Conservation (phyloP, 495 filamentous ascomycete genomes). For the Hamigera avellanea region DNA sequence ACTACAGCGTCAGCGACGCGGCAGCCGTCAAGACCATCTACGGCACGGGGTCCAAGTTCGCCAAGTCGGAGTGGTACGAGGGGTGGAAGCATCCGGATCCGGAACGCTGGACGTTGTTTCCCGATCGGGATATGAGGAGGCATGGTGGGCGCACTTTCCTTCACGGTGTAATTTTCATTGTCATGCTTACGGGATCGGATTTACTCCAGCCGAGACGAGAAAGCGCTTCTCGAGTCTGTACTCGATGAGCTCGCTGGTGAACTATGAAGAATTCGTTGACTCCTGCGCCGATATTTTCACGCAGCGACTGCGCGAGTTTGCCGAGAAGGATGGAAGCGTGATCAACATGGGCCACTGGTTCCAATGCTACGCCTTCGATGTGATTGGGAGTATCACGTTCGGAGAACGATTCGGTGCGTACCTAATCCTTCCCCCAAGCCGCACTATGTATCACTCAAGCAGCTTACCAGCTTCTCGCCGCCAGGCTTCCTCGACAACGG, state of each 20-base stretch:
- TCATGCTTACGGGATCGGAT: not conserved
- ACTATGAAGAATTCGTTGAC: slow-evolving; percentile 45
- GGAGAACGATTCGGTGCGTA: slow-evolving; percentile 46
- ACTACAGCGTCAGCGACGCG: slow-evolving; percentile 37
- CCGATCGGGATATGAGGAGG: slow-evolving; percentile 28
- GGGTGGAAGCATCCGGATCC: slow-evolving; percentile 27
- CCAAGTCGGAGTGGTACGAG: slow-evolving; percentile 30
- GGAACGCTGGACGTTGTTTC: slow-evolving; percentile 28
- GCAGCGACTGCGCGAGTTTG: slow-evolving; percentile 29
- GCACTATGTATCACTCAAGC: slow-evolving; percentile 2
- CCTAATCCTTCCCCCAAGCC: slow-evolving; percentile 1
- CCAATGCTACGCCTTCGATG: slow-evolving; percentile 49
- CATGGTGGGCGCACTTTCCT: slow-evolving; percentile 15
- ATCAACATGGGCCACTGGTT: slow-evolving; percentile 43
- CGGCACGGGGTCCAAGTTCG: slow-evolving; percentile 24
- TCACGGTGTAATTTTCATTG: not conserved
- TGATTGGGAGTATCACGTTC: slow-evolving; percentile 57
- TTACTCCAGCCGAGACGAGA: slow-evolving; percentile 18
- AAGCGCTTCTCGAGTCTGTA: slow-evolving; percentile 36
- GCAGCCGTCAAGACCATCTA: slow-evolving; percentile 35
- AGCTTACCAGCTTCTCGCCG: no score
- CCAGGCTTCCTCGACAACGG: slow-evolving; percentile 49
- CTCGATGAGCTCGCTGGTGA: slow-evolving; percentile 42
- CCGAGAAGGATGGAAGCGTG: slow-evolving; percentile 12
- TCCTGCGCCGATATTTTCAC: slow-evolving; percentile 37